Conservation (phyloP, 1,284 basidiomycete genomes). For the Gymnopus androsaceus region DNA sequence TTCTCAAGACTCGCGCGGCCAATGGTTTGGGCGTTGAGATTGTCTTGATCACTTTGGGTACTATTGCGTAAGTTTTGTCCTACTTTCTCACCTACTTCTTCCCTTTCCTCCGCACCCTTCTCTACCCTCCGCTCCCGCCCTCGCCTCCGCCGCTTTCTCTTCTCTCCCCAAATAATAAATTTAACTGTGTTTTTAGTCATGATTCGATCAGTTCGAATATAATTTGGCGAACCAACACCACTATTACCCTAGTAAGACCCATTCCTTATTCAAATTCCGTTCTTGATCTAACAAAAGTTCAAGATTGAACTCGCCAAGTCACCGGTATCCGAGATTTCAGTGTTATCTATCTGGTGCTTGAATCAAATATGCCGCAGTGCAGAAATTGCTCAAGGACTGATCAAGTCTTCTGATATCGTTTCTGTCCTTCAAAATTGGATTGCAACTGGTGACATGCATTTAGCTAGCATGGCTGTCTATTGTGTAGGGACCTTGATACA, state of each 20-base stretch:
- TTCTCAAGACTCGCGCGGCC: slow-evolving; percentile 27
- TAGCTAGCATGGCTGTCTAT: slow-evolving; percentile 25
- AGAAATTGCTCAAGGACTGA: slow-evolving; percentile 24
- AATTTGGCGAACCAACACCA: slow-evolving; percentile 15
- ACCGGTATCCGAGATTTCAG: slow-evolving; percentile 24
- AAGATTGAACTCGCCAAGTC: too few relatives aligned
- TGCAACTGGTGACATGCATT: slow-evolving; percentile 16
- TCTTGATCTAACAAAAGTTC: too few relatives aligned
- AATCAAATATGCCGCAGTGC: slow-evolving; percentile 25
- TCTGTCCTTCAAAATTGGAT: slow-evolving; percentile 22
- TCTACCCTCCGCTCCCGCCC: too few relatives aligned
- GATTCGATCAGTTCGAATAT: slow-evolving; percentile 25
- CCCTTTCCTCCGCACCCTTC: too few relatives aligned
- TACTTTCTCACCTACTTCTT: too few relatives aligned
- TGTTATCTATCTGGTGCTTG: slow-evolving; percentile 28
- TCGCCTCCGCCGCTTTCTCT: not conserved
- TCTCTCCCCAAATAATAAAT: not conserved
- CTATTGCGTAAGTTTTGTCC: slow-evolving; percentile 27
- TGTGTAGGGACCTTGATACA: slow-evolving; percentile 26
- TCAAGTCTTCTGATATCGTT: slow-evolving; percentile 27
- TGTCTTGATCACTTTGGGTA: slow-evolving; percentile 26
- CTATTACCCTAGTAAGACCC: slow-evolving; percentile 23
- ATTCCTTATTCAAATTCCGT: too few relatives aligned
- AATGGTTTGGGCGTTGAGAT: slow-evolving; percentile 24
- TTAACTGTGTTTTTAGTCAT: slow-evolving; percentile 5